These are phyloP conservation scores for Begonia fuchsioides DNA, from an alignment of 306 rosid species.

Conservation along the genomic window DNA sequence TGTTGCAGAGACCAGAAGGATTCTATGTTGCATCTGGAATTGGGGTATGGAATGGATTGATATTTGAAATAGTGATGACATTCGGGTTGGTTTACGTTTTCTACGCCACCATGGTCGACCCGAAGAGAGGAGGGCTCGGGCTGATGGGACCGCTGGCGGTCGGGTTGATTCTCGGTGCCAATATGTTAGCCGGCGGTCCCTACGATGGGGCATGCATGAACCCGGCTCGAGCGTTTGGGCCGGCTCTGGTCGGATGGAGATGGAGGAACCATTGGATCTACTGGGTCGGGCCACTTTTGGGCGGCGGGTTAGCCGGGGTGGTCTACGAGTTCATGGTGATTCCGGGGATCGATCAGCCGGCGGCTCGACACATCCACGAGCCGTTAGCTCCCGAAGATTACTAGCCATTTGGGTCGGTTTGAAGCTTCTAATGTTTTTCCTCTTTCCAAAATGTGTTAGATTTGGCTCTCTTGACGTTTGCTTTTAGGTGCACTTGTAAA, in stretches of 20 bases:
- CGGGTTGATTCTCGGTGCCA: constrained; percentile 77
- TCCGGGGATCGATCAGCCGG: constrained; percentile 36
- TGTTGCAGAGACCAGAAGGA: constrained; percentile 52
- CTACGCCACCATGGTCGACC: constrained; percentile 81
- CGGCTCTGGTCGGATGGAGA: constrained; percentile 82
- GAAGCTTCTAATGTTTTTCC: too few species aligned
- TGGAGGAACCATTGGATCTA: constrained; percentile 87
- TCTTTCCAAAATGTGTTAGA: too few species aligned
- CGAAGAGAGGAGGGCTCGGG: constrained; percentile 61
- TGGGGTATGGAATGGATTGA: constrained; percentile 36
- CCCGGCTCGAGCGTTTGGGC: constrained; percentile 92
- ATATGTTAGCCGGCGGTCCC: constrained; percentile 76
- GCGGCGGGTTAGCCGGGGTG: constrained; percentile 72
- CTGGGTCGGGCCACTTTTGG: constrained; percentile 85
- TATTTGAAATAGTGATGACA: constrained; percentile 65
- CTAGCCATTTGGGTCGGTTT: too few species aligned
- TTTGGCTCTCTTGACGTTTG: too few species aligned
- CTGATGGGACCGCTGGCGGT: constrained; percentile 71
- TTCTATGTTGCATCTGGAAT: constrained; percentile 37
- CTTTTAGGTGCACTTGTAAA: too few species aligned
- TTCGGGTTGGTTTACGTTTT: constrained; percentile 67
- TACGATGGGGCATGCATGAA: constrained; percentile 94
- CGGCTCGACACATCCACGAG: constrained; percentile 56
- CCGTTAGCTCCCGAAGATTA: constrained; percentile 92
- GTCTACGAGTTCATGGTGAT: constrained; percentile 64